Conservation (phyloP, 108 stramenopile species). For the Cyclotella cryptica region DNA sequence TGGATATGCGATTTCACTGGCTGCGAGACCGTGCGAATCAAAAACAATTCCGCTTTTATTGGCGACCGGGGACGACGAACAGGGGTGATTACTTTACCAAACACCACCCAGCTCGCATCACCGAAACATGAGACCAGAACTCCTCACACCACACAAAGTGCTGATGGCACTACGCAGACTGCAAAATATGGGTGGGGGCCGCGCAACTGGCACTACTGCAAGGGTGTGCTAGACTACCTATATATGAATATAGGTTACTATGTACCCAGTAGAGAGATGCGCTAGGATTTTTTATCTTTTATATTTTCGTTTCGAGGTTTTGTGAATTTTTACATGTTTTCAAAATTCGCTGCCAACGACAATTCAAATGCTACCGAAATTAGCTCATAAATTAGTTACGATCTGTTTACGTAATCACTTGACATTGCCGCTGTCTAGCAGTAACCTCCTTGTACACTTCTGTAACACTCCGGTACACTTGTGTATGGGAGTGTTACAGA, state of each 20-base stretch:
- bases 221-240: conserved; percentile 24
- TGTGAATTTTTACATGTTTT: background rate
- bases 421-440: too few species aligned
- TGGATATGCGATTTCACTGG: conserved; percentile 11
- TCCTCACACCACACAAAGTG: conserved; percentile 17
- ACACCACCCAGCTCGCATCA: conserved; percentile 25
- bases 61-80: conserved; percentile 14
- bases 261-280: conserved; percentile 7
- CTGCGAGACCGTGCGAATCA: conserved; percentile 17
- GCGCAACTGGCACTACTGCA: conserved; percentile 14
- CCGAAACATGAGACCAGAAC: conserved; percentile 16
- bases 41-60: conserved; percentile 20
- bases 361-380: background rate
- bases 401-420: background rate
- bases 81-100: conserved; percentile 20
- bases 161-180: conserved; percentile 14
- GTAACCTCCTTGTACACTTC: too few species aligned
- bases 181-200: conserved; percentile 10
- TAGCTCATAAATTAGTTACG: conserved; percentile 10
- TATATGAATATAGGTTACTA: conserved; percentile 3
- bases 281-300: background rate
- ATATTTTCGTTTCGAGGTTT: background rate
- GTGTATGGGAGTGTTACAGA: too few species aligned
- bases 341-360: background rate
- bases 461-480: too few species aligned